phyloP scores from a whole-genome alignment of 139 green algal species.

The Closterium sp. region DNA sequence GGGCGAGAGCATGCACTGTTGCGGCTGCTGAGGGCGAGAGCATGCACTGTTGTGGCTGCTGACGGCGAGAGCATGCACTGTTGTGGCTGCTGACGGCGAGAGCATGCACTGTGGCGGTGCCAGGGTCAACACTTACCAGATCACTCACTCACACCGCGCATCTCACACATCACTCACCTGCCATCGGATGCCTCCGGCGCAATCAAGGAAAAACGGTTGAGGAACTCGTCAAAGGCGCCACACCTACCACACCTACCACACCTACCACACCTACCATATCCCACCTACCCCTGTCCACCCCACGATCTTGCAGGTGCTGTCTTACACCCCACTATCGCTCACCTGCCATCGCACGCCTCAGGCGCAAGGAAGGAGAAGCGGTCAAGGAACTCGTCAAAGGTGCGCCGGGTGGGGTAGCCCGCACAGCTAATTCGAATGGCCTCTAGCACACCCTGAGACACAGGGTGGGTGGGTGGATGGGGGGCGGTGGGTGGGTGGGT shows the following conservation, averaged over 20 bases:
- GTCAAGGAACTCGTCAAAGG: slow-evolving; percentile 90
- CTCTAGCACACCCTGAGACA: slow-evolving; percentile 94
- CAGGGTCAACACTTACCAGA: too few species aligned
- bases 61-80: too few species aligned
- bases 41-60: too few species aligned
- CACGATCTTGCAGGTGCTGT: too few species aligned
- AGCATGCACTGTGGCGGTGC: too few species aligned
- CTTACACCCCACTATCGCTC: slow-evolving; percentile 3
- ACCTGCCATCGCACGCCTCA: slow-evolving; percentile 36
- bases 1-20: too few species aligned
- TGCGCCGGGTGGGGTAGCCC: slow-evolving; percentile 85
- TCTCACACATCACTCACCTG: slow-evolving; percentile 19
- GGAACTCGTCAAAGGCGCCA: slow-evolving; percentile 82
- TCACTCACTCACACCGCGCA: background rate
- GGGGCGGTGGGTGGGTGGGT: too few species aligned
- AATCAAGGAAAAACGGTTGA: slow-evolving; percentile 84
- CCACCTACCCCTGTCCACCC: too few species aligned
- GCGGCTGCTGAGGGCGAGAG: too few species aligned
- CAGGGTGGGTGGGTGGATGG: too few species aligned
- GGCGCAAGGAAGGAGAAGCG: slow-evolving; percentile 85
- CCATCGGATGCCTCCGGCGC: slow-evolving; percentile 27
- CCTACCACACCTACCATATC: slow-evolving; percentile 18
- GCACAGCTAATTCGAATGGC: slow-evolving; percentile 94
- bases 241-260: slow-evolving; percentile 92
- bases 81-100: too few species aligned